These are phyloP conservation scores for Tylopilus balloui DNA, from an alignment of 768 basidiomycete genomes.

Conservation along the genomic window DNA sequence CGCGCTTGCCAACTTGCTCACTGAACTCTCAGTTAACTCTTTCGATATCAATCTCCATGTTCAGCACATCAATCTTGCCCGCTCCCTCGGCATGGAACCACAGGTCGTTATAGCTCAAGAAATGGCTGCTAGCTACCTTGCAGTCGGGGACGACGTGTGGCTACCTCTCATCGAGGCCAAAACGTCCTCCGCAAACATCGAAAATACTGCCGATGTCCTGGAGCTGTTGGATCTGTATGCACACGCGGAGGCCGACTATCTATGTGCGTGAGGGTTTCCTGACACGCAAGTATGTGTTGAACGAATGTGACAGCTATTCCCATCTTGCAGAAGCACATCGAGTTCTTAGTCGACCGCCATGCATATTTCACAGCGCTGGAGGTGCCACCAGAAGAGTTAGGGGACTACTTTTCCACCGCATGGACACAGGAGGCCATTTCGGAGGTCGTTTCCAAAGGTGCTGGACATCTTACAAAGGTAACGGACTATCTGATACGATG, in stretches of 20 bases:
- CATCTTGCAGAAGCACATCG: slow-evolving; percentile 61
- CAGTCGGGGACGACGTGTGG: slow-evolving; percentile 72
- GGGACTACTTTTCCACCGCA: slow-evolving; percentile 53
- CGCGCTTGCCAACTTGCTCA: slow-evolving; percentile 57
- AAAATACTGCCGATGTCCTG: slow-evolving; percentile 47
- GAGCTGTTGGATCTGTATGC: slow-evolving; percentile 59
- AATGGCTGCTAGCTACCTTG: slow-evolving; percentile 58
- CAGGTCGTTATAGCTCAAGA: slow-evolving; percentile 60
- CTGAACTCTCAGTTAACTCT: slow-evolving; percentile 52
- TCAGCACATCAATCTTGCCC: slow-evolving; percentile 61
- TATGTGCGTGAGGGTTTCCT: slow-evolving; percentile 54
- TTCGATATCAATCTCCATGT: slow-evolving; percentile 61
- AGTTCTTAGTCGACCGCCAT: slow-evolving; percentile 47
- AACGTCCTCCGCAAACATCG: slow-evolving; percentile 43
- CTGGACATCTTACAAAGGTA: slow-evolving; percentile 63
- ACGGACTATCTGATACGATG: slow-evolving; percentile 9
- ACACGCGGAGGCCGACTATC: slow-evolving; percentile 69
- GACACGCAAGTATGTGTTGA: slow-evolving; percentile 14
- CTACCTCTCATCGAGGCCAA: slow-evolving; percentile 59
- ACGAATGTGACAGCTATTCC: slow-evolving; percentile 58
- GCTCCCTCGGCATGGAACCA: slow-evolving; percentile 51
- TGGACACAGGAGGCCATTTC: slow-evolving; percentile 59
- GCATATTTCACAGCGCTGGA: slow-evolving; percentile 35
- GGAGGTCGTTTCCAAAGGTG: slow-evolving; percentile 52
- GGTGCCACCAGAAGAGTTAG: slow-evolving; percentile 45